phyloP scores from a whole-genome alignment of 805 yeast species.

The Candida yuanshanica region DNA sequence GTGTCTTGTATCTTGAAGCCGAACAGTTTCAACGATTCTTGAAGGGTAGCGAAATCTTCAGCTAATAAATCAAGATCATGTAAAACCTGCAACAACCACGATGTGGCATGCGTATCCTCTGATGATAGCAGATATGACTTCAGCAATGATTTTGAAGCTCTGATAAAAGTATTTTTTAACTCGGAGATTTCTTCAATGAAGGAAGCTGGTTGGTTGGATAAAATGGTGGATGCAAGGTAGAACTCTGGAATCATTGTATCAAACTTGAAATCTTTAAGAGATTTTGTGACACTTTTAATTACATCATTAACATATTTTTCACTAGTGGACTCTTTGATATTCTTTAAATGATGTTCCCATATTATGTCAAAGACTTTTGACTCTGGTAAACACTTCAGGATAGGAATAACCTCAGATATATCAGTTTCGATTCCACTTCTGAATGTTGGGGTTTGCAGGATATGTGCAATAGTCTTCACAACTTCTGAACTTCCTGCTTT shows the following conservation, averaged over 20 bases:
- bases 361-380: constrained; percentile 30
- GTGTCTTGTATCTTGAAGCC: constrained; percentile 10
- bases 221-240: constrained; percentile 13
- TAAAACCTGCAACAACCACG: constrained; percentile 31
- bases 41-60: constrained; percentile 7
- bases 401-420: constrained; percentile 18
- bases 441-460: constrained; percentile 47
- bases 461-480: constrained; percentile 27
- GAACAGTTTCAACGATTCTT: constrained; percentile 7
- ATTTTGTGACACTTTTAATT: constrained; percentile 13
- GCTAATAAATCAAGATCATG: constrained; percentile 14
- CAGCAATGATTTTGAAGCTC: constrained; percentile 6
- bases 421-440: constrained; percentile 47
- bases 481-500: constrained; percentile 5
- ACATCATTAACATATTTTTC: constrained; percentile 20
- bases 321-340: constrained; percentile 27
- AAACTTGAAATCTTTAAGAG: constrained; percentile 4
- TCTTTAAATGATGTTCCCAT: constrained; percentile 37
- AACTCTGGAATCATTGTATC: constrained; percentile 8
- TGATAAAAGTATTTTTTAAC: constrained; percentile 8
- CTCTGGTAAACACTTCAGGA: constrained; percentile 15
- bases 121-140: constrained; percentile 1
- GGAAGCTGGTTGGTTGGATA: constrained; percentile 2
- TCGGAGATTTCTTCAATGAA: neutral
- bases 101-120: neutral